These are phyloP conservation scores for Pyrenophora teres DNA, from an alignment of 2,329 filamentous ascomycete species.

Conservation along the genomic window DNA sequence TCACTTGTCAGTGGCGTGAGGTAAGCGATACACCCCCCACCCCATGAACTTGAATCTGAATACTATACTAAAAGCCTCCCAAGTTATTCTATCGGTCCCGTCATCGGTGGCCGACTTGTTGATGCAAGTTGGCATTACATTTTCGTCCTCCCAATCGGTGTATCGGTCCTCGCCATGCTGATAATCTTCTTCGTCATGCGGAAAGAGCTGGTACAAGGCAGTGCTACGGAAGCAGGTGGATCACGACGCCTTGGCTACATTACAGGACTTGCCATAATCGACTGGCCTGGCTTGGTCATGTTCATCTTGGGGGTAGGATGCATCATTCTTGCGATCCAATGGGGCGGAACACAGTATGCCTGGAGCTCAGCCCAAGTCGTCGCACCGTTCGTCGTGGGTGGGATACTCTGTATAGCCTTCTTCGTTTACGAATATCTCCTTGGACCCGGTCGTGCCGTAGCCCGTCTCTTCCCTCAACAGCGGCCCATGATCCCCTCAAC, in stretches of 20 bases:
- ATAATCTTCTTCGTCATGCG: constrained; percentile 62
- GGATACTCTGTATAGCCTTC: constrained; percentile 54
- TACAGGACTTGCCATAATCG: constrained; percentile 52
- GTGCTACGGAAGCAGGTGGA: constrained; percentile 42
- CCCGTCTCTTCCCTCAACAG: constrained; percentile 58
- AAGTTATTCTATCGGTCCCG: constrained; percentile 64
- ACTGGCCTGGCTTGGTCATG: constrained; percentile 42
- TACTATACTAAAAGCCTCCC: constrained; percentile 52
- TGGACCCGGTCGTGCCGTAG: constrained; percentile 54
- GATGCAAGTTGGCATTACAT: constrained; percentile 67
- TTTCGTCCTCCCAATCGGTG: constrained; percentile 59
- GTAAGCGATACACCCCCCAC: constrained; percentile 12
- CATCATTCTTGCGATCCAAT: constrained; percentile 50
- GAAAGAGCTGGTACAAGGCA: constrained; percentile 61
- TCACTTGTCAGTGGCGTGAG: constrained; percentile 62
- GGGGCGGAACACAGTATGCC: constrained; percentile 63
- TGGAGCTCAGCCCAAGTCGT: constrained; percentile 63
- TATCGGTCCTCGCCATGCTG: constrained; percentile 54
- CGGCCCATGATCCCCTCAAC: constrained; percentile 68
- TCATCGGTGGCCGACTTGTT: constrained; percentile 64
- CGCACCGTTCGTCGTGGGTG: constrained; percentile 59
- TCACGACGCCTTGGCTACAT: constrained; percentile 44
- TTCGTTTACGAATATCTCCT: constrained; percentile 60
- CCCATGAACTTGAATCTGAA: background rate
- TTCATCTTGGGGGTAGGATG: constrained; percentile 44